phyloP scores from a whole-genome alignment of 129 eudicot genomes.

The Lactuca saligna region DNA sequence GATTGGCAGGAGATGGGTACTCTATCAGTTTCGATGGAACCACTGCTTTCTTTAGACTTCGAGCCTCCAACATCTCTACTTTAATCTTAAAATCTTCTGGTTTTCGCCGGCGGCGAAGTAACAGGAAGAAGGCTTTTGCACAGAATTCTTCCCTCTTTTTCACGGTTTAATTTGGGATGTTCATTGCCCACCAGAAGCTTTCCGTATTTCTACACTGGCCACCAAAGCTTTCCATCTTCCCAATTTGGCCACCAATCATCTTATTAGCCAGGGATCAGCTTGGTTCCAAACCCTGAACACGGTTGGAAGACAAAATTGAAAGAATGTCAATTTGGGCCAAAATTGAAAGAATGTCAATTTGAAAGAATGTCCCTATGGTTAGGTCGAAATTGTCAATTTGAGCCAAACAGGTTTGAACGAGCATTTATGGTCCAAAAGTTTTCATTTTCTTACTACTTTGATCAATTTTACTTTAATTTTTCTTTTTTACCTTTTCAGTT shows the following conservation, averaged over 20 bases:
- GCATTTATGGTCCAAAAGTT: too few relatives aligned
- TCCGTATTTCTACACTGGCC: neutral
- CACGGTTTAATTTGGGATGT: neutral
- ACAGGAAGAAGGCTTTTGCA: neutral
- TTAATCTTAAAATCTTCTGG: neutral
- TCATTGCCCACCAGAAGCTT: neutral
- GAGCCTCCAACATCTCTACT: conserved; percentile 63
- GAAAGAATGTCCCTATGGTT: too few relatives aligned
- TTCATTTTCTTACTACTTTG: too few relatives aligned
- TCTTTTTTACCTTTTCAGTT: too few relatives aligned
- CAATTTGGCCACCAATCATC: neutral
- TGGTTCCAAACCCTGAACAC: neutral
- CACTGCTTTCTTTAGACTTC: conserved; percentile 57
- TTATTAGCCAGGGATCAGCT: neutral
- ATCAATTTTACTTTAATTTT: too few relatives aligned
- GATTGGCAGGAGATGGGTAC: conserved; percentile 65
- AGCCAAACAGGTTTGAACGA: too few relatives aligned
- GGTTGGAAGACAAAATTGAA: too few relatives aligned
- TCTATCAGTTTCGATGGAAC: conserved; percentile 49
- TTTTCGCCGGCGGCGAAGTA: conserved; percentile 14
- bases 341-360: too few relatives aligned
- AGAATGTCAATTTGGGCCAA: too few relatives aligned
- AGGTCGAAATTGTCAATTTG: too few relatives aligned
- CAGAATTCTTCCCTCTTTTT: conserved; percentile 5
- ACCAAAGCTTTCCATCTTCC: neutral